A percentile compares a stretch with the other conserved stretches of the same genome.
Conservation (phyloP, 2,329 filamentous ascomycete species). For the Aureobasidium melanogenum region DNA sequence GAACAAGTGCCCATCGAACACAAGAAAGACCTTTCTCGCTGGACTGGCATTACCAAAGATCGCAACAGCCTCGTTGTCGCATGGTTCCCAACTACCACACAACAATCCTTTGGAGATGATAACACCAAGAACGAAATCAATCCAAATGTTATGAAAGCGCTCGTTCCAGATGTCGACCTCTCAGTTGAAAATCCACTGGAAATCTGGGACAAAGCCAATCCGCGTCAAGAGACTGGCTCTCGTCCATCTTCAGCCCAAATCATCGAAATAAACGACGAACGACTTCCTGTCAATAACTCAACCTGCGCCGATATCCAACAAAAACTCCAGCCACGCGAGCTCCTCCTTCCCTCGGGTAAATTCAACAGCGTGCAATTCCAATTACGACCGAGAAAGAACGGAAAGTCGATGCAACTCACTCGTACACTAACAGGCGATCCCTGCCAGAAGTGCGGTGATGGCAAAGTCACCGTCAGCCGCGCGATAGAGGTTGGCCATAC, state of each 20-base stretch:
- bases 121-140: slow-evolving; percentile 36
- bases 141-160: slow-evolving; percentile 55
- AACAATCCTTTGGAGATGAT: slow-evolving; percentile 11
- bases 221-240: not conserved
- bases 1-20: not conserved
- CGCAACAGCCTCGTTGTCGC: slow-evolving; percentile 59
- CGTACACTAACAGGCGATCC: slow-evolving; percentile 57
- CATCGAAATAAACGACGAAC: slow-evolving; percentile 14
- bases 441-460: slow-evolving; percentile 62
- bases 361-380: not conserved
- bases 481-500: slow-evolving; percentile 92
- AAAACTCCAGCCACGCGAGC: not conserved
- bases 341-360: not conserved
- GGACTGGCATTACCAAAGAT: slow-evolving; percentile 61
- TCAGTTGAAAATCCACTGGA: slow-evolving; percentile 48
- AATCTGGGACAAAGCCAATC: slow-evolving; percentile 11
- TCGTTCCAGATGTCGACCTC: slow-evolving; percentile 60
- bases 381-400: not conserved
- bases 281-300: not conserved
- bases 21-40: slow-evolving; percentile 30
- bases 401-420: slow-evolving; percentile 50
- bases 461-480: slow-evolving; percentile 55
- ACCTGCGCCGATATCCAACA: not conserved
- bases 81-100: slow-evolving; percentile 46
- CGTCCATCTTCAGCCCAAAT: slow-evolving; percentile 10